phyloP scores from a whole-genome alignment of 495 filamentous ascomycete genomes.

The Aspergillus cristatus region DNA sequence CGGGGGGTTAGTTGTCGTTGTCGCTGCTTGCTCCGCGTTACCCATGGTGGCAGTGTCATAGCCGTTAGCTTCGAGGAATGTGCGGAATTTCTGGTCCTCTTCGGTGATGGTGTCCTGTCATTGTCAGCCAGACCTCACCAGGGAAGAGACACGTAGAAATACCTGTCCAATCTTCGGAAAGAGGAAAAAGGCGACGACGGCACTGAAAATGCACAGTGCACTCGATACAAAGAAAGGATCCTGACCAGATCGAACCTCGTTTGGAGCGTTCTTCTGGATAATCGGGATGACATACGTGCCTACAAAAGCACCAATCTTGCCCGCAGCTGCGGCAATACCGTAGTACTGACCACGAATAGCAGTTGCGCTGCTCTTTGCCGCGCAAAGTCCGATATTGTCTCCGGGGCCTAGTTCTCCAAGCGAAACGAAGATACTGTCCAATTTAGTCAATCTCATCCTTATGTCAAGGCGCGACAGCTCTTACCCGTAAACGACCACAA shows the following conservation, averaged over 20 bases:
- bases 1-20: neutral
- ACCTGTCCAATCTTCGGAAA: conserved; percentile 61
- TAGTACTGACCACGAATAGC: conserved; percentile 87
- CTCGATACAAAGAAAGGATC: conserved; percentile 73
- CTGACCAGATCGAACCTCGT: conserved; percentile 52
- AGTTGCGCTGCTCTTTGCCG: conserved; percentile 81
- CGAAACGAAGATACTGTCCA: conserved; percentile 61
- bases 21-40: conserved; percentile 6
- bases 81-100: conserved; percentile 65
- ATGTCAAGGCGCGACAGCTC: too few relatives aligned
- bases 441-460: neutral
- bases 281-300: conserved; percentile 74
- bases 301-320: conserved; percentile 88
- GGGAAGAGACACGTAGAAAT: neutral
- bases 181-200: conserved; percentile 46
- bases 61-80: conserved; percentile 54
- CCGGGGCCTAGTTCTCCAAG: conserved; percentile 83
- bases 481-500: conserved; percentile 63
- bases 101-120: conserved; percentile 53
- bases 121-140: neutral
- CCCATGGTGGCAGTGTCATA: conserved; percentile 66
- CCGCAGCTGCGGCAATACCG: conserved; percentile 72
- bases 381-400: conserved; percentile 82
- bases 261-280: conserved; percentile 57
- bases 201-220: conserved; percentile 53